Evolutionary conservation across 148 eudicot species (phyloP).

Genomic region (Simmondsia chinensis): DNA sequence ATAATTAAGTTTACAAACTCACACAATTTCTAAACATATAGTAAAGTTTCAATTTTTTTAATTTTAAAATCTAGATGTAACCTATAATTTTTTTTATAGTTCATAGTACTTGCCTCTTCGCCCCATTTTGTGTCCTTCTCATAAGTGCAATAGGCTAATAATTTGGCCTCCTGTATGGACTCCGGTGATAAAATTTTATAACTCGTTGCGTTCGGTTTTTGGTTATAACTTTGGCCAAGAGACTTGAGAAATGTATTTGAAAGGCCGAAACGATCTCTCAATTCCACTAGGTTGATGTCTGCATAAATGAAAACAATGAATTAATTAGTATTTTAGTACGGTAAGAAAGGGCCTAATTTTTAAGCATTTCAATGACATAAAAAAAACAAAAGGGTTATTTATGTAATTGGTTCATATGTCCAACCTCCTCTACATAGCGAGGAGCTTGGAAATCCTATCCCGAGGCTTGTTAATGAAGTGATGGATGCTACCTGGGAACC

Average conservation of each 20-base stretch:
- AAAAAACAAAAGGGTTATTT: neutral
- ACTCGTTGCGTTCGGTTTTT: neutral
- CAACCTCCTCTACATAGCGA: too few relatives aligned
- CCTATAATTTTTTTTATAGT: neutral
- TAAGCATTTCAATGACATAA: too few relatives aligned
- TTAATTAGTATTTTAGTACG: neutral
- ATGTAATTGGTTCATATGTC: too few relatives aligned
- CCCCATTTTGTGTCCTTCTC: constrained; percentile 68
- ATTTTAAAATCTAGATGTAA: neutral
- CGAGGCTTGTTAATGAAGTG: too few relatives aligned
- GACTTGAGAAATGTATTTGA: constrained; percentile 40
- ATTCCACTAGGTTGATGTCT: constrained; percentile 21
- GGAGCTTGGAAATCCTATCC: too few relatives aligned
- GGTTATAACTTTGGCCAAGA: constrained; percentile 4
- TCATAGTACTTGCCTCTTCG: constrained; percentile 37
- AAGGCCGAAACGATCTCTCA: constrained; percentile 26
- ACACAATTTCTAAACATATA: neutral
- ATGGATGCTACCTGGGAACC: too few relatives aligned
- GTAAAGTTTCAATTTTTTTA: neutral
- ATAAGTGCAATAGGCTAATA: constrained; percentile 45
- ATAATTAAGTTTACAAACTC: too few relatives aligned
- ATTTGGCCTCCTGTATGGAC: constrained; percentile 19
- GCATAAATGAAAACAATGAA: neutral
- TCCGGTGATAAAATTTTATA: constrained; percentile 1
- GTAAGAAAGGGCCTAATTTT: neutral